Evolutionary conservation across 1,139 yeast genomes (phyloP).

Genomic region (Geotrichum citri-aurantii): DNA sequence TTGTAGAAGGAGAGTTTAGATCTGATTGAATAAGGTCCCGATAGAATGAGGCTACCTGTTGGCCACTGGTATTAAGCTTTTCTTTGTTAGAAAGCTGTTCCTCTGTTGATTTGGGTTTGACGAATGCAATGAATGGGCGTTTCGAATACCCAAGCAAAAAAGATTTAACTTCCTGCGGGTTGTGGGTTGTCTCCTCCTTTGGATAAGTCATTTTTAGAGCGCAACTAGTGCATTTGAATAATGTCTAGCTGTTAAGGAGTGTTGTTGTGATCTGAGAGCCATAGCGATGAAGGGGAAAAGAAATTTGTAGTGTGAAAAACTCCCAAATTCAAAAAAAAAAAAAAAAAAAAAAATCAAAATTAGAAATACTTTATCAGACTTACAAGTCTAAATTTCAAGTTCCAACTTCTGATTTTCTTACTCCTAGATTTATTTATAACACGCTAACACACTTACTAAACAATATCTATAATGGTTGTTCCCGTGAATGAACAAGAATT

Average conservation of each 20-base stretch:
- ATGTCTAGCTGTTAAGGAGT: neutral
- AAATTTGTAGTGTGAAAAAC: neutral
- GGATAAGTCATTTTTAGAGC: neutral
- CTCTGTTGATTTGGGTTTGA: conserved; percentile 5
- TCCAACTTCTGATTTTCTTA: neutral
- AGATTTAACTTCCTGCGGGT: conserved; percentile 1
- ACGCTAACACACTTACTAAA: neutral
- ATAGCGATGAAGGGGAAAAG: neutral
- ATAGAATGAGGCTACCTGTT: conserved; percentile 10
- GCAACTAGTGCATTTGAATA: neutral
- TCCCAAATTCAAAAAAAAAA: neutral
- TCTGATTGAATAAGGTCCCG: conserved; percentile 2
- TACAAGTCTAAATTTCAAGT: neutral
- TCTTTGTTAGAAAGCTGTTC: neutral
- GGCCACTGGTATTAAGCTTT: neutral
- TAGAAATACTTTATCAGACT: neutral
- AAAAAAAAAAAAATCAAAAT: neutral
- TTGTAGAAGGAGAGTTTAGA: neutral
- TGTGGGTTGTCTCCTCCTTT: conserved; percentile 1
- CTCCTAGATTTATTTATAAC: neutral
- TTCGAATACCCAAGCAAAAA: conserved; percentile 10
- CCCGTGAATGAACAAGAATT: conserved; percentile 6
- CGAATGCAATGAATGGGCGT: conserved; percentile 12
- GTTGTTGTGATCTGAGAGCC: neutral
- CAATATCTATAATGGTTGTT: neutral